Evolutionary conservation across 2,329 filamentous ascomycete species (phyloP).

Genomic region (Monosporascus sp.): DNA sequence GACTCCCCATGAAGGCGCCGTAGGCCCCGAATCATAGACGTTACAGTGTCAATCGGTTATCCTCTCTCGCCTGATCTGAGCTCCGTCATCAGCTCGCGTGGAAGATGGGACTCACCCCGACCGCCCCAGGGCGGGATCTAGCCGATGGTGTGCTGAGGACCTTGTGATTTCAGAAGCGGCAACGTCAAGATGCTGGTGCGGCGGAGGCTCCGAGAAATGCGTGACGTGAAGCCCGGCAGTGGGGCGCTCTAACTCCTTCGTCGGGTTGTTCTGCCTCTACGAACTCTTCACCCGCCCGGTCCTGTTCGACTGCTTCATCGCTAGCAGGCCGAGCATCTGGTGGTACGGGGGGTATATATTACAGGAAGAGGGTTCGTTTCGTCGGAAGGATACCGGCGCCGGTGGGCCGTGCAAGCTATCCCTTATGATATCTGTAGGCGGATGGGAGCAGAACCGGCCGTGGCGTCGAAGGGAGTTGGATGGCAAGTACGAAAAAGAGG

Average conservation of each 20-base stretch:
- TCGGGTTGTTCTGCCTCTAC: conserved; percentile 43
- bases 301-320: conserved; percentile 32
- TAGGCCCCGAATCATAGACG: conserved; percentile 17
- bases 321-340: conserved; percentile 42
- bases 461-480: conserved; percentile 23
- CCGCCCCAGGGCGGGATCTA: conserved; percentile 16
- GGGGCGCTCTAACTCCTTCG: conserved; percentile 46
- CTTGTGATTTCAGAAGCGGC: conserved; percentile 40
- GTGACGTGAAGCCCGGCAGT: conserved; percentile 22
- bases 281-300: conserved; percentile 32
- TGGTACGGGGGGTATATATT: conserved; percentile 41
- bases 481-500: conserved; percentile 20
- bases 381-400: conserved; percentile 1
- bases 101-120: conserved; percentile 26
- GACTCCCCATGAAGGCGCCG: conserved; percentile 15
- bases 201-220: conserved; percentile 22
- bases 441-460: conserved; percentile 27
- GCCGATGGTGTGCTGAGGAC: conserved; percentile 35
- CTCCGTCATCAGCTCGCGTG: conserved; percentile 24
- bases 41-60: conserved; percentile 30
- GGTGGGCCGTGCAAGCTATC: conserved; percentile 8
- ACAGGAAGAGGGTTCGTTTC: conserved; percentile 24
- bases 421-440: conserved; percentile 30
- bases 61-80: conserved; percentile 15
- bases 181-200: conserved; percentile 31